Evolutionary conservation across 2,329 filamentous ascomycete species (phyloP), one percentile per base, ranked within the genome.

Genomic region (Paracoccidioides brasiliensis): DNA sequence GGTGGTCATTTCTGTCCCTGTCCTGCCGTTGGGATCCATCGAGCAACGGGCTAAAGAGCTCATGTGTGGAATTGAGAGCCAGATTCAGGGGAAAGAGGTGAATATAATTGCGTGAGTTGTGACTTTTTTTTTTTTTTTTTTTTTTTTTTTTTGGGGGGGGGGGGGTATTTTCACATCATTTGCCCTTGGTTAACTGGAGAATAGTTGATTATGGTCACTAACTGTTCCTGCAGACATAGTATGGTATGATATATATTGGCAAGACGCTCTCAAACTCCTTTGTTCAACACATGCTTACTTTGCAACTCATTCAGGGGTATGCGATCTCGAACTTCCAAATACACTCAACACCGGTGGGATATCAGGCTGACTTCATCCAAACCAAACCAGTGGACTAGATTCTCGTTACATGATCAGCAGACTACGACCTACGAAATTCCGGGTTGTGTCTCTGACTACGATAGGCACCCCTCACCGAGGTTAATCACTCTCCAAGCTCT

Each of bases 381-480:
- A 10, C 15, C 43, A 33, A 49, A 43, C 30, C 62, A 82, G 81
- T 54, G 81, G 81, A 7, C 76, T 84, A 52, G 81, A 84, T 64
- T 76, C 81, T 37, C 74, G 81, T 56, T 82, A 82, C 61, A 82
- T 84, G 79, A 81, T 84, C 61, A 82, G 78, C 57, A 74, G 70
- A 44, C 68, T 84, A 28, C 74, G 75, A 52, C 80, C 80, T 8
- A 70, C 72, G 3, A 80, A 83, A 52, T 88, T 95, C 60, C 88
- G 88, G 66, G 86, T 95, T 57, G 76, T 90, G 41, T 83, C 80
- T 0, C 66, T 84, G 60, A 84, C 81, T 0, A 84, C 81, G 0
- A 77, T 84, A 56, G 80, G 81, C 2, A 80, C 78, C 12, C 81
- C 81, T 0, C 81, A 84, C 69, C 69, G 76, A 68, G 72, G 78